Evolutionary conservation across 2,329 filamentous ascomycete species (phyloP).

Genomic region (Claviceps sp.): DNA sequence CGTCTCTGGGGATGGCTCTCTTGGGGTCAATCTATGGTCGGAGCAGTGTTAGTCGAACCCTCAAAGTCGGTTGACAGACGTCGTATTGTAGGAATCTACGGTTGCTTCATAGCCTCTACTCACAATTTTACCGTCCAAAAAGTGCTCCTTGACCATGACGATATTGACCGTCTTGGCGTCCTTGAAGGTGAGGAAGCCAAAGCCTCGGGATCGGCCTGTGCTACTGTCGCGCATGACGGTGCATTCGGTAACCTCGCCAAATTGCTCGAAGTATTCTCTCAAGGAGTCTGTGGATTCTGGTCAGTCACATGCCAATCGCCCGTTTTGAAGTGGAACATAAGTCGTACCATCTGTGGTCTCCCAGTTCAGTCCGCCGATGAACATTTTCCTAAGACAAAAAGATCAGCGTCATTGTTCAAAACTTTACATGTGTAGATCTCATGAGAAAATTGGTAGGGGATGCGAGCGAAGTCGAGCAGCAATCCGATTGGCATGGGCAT

Average conservation of each 20-base stretch:
- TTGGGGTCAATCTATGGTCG: constrained; percentile 83
- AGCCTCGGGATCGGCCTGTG: constrained; percentile 85
- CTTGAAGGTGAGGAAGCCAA: constrained; percentile 95
- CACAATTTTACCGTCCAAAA: constrained; percentile 96
- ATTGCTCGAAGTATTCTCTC: constrained; percentile 93
- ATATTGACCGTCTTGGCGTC: constrained; percentile 97
- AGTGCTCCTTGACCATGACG: constrained; percentile 99
- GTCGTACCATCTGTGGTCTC: constrained; percentile 92
- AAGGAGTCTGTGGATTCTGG: constrained; percentile 59
- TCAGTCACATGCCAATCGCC: constrained; percentile 7
- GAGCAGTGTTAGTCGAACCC: not conserved
- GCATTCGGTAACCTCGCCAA: constrained; percentile 92
- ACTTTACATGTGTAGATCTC: not conserved
- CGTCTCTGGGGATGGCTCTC: constrained; percentile 88
- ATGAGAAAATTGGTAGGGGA: not conserved
- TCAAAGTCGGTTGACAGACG: not conserved
- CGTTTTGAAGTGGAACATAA: not conserved
- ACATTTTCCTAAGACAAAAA: constrained; percentile 72
- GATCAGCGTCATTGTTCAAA: constrained; percentile 1
- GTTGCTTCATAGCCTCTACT: constrained; percentile 19
- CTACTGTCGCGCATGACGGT: constrained; percentile 98
- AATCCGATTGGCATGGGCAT: not conserved
- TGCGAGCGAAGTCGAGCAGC: not conserved
- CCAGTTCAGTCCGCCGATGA: constrained; percentile 97
- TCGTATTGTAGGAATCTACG: no score